Conservation (phyloP, 169 alveolate species). For the Cyclospora cayetanensis region DNA sequence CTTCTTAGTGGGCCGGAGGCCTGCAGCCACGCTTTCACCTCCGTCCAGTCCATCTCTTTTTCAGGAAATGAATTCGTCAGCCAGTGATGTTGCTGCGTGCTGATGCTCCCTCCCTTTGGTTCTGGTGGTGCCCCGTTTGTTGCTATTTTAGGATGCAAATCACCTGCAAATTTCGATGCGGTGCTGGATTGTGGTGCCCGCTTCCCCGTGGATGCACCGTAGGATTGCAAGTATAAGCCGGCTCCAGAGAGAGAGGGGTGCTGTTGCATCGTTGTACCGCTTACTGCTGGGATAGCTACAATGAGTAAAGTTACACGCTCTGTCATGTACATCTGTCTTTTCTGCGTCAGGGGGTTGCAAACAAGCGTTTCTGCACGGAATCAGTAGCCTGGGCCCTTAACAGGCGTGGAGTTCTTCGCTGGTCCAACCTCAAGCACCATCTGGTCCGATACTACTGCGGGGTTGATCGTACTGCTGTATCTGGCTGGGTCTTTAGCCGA, state of each 20-base stretch:
- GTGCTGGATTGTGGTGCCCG: too few species aligned
- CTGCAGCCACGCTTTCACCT: conserved; percentile 49
- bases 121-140: neutral
- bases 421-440: conserved; percentile 65
- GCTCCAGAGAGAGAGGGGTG: too few species aligned
- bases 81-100: conserved; percentile 3
- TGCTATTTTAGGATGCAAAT: neutral
- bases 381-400: conserved; percentile 61
- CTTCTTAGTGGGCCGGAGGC: conserved; percentile 60
- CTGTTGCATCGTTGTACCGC: too few species aligned
- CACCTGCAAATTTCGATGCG: too few species aligned
- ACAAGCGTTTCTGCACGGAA: conserved; percentile 57
- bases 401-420: conserved; percentile 69
- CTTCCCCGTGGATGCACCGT: too few species aligned
- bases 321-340: too few species aligned
- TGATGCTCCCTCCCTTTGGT: neutral
- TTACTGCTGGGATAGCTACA: too few species aligned
- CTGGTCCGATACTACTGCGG: conserved; percentile 20
- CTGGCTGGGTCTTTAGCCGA: neutral
- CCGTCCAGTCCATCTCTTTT: neutral
- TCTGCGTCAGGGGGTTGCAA: conserved; percentile 36
- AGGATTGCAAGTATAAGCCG: too few species aligned
- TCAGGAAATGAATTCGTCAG: conserved; percentile 53
- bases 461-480: neutral
- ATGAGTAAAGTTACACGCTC: too few species aligned